Evolutionary conservation across 2,329 filamentous ascomycete genomes (phyloP), one percentile per base, ranked within the genome.

Genomic region (Amesomyces nigricolor): DNA sequence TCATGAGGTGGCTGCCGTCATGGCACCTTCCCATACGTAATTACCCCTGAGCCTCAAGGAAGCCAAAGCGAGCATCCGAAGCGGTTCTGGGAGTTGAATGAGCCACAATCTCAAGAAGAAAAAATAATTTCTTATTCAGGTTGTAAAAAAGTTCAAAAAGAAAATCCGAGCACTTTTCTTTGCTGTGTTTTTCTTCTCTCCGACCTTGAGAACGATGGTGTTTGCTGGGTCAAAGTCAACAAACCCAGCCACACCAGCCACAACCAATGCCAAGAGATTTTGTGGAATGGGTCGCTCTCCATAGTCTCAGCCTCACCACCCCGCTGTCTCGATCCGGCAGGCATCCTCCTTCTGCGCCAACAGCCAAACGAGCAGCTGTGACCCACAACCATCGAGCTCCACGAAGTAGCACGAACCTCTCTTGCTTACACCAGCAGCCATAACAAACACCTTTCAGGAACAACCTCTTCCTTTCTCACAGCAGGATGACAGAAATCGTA

Each of bases 401-500:
- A 45, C 32, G 7, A 40, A 47, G 43, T 17, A 47, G 17, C 22
- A 38, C 38, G 19, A 61, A 51, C 17, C 16, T 14, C n/a, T 38
- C 44, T 6, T 47, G 38, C 39, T 47, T 50, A 52, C 37, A n/a
- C 22, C 54, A 30, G 35, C 19, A 26, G 38, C 19, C 19, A 50
- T 47, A 35, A 35, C 43, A 16, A 16, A 14, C 38, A 46, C 37
- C 26, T 32, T 14, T 14, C 10, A 5, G 22, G 4, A 17, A 40
- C 38, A 8, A 13, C 4, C 6, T 40, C 8, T 29, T 17, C 26
- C 37, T n/a, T 11, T 32, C 38, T 17, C 32, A 19, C 42, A 44
- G n/a, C 59, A 64, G 56, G 19, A 78, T 78, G 75, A 72, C 75
- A 16, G 73, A 77, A 64, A 71, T 74, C 48, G 68, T 75, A 57